Conservation (phyloP, 202 grass and related monocot species). For the Panicum virgatum region DNA sequence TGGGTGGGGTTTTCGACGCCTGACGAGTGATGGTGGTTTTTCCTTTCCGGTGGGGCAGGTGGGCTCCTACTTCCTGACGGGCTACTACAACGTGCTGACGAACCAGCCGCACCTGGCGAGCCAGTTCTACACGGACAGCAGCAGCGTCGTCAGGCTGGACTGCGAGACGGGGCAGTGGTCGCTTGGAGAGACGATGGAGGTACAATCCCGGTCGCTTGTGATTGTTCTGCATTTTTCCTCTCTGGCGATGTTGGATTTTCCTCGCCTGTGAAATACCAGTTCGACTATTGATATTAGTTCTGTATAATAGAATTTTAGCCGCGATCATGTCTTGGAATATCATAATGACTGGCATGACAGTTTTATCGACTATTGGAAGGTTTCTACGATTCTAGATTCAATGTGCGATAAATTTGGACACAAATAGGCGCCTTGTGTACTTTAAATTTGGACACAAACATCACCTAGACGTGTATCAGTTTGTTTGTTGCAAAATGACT, state of each 20-base stretch:
- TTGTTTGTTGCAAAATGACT: neutral
- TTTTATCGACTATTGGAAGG: neutral
- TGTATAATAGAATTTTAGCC: constrained; percentile 11
- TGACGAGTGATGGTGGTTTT: constrained; percentile 3
- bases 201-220: constrained; percentile 9
- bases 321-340: neutral
- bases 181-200: constrained; percentile 51
- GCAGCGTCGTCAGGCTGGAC: constrained; percentile 60
- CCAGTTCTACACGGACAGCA: constrained; percentile 62
- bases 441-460: neutral
- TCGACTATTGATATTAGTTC: neutral
- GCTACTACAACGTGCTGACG: constrained; percentile 79
- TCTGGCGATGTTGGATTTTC: neutral
- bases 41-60: constrained; percentile 49
- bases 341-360: neutral
- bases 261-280: neutral
- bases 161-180: constrained; percentile 48
- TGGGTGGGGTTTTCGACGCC: neutral
- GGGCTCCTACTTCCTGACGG: constrained; percentile 62
- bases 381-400: neutral
- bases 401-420: neutral
- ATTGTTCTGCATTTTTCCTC: neutral
- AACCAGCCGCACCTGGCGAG: constrained; percentile 48
- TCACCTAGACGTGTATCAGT: neutral
- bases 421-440: too few species aligned